A percentile compares a stretch with the other conserved stretches of the same genome.
Conservation (phyloP, 108 stramenopile species). For the Cyclotella kingstonii region DNA sequence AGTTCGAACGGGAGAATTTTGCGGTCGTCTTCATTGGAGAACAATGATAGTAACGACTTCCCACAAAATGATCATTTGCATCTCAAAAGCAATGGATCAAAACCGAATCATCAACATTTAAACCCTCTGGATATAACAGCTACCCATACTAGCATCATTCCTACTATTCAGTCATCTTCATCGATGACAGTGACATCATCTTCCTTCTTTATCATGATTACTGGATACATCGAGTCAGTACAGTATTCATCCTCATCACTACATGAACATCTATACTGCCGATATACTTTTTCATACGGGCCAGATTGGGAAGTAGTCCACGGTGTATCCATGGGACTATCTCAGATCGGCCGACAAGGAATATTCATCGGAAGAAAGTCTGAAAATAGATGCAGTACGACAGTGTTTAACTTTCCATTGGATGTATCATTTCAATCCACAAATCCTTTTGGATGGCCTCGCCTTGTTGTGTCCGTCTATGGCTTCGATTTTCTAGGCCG, state of each 20-base stretch:
- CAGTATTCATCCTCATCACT: constrained; percentile 23
- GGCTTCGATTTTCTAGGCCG: constrained; percentile 77
- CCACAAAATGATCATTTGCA: constrained; percentile 19
- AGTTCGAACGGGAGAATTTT: constrained; percentile 14
- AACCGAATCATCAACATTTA: background rate
- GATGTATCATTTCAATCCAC: constrained; percentile 81
- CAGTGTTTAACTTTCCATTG: constrained; percentile 90
- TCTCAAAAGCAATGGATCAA: constrained; percentile 9
- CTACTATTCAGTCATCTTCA: background rate
- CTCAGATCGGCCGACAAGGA: constrained; percentile 43
- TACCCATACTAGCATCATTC: background rate
- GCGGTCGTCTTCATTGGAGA: constrained; percentile 6
- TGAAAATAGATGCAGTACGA: constrained; percentile 32
- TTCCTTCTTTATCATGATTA: constrained; percentile 57
- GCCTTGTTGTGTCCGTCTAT: constrained; percentile 66
- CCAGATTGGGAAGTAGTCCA: constrained; percentile 75
- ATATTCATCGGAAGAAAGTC: constrained; percentile 8
- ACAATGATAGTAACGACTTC: background rate
- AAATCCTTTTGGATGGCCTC: constrained; percentile 86
- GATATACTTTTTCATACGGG: constrained; percentile 74
- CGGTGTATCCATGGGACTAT: constrained; percentile 57
- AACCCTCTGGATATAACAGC: constrained; percentile 1
- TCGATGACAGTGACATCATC: constrained; percentile 14
- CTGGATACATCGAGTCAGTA: constrained; percentile 63
- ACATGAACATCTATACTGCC: constrained; percentile 71